A percentile compares a stretch with the other conserved stretches of the same genome.
Evolutionary conservation across 2,329 filamentous ascomycete genomes (phyloP).

Genomic region (Colletotrichum neosansevieriae): DNA sequence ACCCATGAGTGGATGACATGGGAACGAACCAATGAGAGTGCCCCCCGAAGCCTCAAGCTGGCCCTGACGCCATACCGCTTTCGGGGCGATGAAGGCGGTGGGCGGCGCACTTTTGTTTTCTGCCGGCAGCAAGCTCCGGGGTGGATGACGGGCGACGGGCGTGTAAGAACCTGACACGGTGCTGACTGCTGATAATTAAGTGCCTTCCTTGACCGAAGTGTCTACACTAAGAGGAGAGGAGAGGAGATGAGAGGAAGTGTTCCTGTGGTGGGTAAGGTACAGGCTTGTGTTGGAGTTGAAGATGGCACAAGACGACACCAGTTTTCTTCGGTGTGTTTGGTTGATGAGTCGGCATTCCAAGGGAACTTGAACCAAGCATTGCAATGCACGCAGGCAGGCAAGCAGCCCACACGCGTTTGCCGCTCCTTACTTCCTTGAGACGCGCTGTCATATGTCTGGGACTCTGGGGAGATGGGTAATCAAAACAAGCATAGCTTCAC

Average conservation of each 20-base stretch:
- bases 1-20: too few species aligned
- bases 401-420: constrained; percentile 6
- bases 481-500: constrained; percentile 17
- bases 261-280: background rate
- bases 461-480: constrained; percentile 16
- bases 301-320: background rate
- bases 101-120: constrained; percentile 38
- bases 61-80: constrained; percentile 39
- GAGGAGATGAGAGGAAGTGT: too few species aligned
- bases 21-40: constrained; percentile 17
- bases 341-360: background rate
- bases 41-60: constrained; percentile 9
- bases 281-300: background rate
- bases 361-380: background rate
- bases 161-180: background rate
- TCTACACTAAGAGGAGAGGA: too few species aligned
- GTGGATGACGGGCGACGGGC: background rate
- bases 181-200: too few species aligned
- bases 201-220: too few species aligned
- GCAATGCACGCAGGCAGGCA: too few species aligned
- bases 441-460: constrained; percentile 14
- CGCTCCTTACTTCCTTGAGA: constrained; percentile 26
- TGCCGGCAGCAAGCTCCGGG: constrained; percentile 30
- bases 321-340: background rate
- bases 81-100: constrained; percentile 31